A percentile compares a stretch with the other conserved stretches of the same genome.
phyloP scores from a whole-genome alignment of 345 rosid species.

The Odontarrhena argentea region DNA sequence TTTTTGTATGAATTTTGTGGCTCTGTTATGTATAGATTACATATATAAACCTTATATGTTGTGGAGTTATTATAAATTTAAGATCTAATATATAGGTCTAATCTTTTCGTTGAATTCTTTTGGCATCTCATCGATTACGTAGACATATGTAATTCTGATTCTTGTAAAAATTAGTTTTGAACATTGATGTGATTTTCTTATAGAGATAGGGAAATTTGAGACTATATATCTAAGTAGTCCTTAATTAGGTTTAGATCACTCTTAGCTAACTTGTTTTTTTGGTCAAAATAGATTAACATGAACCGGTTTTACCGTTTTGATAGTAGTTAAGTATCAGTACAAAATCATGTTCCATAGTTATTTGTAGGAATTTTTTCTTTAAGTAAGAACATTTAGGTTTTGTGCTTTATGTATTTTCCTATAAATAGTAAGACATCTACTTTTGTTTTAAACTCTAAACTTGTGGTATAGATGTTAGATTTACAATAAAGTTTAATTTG shows the following conservation, averaged over 20 bases:
- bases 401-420: background rate
- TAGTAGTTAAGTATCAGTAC: background rate
- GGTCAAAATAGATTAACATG: background rate
- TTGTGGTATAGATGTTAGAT: too few species aligned
- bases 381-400: background rate
- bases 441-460: background rate
- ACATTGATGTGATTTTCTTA: background rate
- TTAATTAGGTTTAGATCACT: too few species aligned
- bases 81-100: constrained; percentile 10
- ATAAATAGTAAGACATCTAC: background rate
- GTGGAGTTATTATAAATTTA: constrained; percentile 10
- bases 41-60: constrained; percentile 6
- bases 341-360: background rate
- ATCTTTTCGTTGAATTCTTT: constrained; percentile 8
- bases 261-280: too few species aligned
- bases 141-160: background rate
- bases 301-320: background rate
- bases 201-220: constrained; percentile 1
- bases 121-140: background rate
- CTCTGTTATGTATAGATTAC: constrained; percentile 17
- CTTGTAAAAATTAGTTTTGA: background rate
- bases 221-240: too few species aligned
- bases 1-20: constrained; percentile 33
- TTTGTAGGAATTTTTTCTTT: background rate
- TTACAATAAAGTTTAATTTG: too few species aligned